phyloP scores from a whole-genome alignment of 345 rosid species.

The Raphanus sativus region DNA sequence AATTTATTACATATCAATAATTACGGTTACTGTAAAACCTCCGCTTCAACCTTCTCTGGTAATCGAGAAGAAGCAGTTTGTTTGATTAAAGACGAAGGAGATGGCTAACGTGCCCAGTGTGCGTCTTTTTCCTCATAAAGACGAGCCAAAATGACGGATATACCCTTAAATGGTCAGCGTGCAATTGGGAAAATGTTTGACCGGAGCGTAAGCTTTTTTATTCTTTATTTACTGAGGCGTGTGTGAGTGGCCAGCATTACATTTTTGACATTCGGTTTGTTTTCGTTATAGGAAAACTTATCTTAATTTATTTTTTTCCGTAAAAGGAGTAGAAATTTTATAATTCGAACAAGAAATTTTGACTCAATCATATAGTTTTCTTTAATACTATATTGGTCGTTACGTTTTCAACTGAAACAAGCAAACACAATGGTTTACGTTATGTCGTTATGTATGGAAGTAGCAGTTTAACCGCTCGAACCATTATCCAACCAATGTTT shows the following conservation, averaged over 20 bases:
- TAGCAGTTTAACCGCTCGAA: background rate
- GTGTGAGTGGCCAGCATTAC: slow-evolving; percentile 30
- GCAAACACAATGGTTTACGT: slow-evolving; percentile 19
- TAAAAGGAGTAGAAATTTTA: background rate
- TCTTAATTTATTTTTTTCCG: background rate
- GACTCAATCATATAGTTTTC: background rate
- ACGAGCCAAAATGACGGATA: slow-evolving; percentile 5
- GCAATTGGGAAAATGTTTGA: slow-evolving; percentile 28
- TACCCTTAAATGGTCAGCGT: slow-evolving; percentile 10
- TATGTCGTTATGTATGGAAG: background rate
- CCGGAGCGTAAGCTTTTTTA: slow-evolving; percentile 7
- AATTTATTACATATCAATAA: too few relatives aligned
- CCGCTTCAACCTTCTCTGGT: too few relatives aligned
- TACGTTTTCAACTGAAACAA: background rate
- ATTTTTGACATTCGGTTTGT: slow-evolving; percentile 12
- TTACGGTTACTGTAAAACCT: background rate
- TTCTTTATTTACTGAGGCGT: slow-evolving; percentile 12
- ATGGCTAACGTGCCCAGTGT: background rate
- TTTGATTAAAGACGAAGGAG: slow-evolving; percentile 13
- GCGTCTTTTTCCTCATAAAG: background rate
- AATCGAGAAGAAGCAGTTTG: too few relatives aligned
- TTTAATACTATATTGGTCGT: background rate
- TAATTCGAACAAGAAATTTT: slow-evolving; percentile 9
- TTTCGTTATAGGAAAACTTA: background rate
- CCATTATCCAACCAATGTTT: background rate